A percentile compares a stretch with the other conserved stretches of the same genome.
phyloP scores from a whole-genome alignment of 1,284 basidiomycete genomes.

The Rhodotorula sp. region DNA sequence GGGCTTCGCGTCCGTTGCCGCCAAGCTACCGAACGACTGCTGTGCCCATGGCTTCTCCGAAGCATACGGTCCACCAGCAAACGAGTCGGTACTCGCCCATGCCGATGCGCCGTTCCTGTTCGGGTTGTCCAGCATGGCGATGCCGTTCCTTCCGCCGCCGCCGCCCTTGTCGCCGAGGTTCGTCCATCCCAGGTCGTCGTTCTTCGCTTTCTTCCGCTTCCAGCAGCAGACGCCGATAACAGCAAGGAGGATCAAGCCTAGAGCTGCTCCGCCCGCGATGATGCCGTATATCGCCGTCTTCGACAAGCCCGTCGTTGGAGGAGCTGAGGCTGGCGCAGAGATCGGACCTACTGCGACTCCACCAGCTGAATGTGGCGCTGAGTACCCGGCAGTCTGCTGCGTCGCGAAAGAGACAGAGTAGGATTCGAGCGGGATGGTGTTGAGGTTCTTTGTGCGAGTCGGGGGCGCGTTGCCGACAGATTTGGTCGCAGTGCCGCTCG shows the following conservation, averaged over 20 bases:
- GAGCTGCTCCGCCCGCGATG: constrained; percentile 21
- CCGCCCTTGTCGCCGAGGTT: constrained; percentile 12
- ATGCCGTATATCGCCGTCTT: constrained; percentile 25
- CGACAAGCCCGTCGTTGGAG: constrained; percentile 1
- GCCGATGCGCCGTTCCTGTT: neutral
- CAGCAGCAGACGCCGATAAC: constrained; percentile 33
- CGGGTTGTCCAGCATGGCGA: neutral
- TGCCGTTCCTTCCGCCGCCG: neutral
- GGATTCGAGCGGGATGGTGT: neutral
- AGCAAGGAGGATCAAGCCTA: constrained; percentile 10
- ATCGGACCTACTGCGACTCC: neutral
- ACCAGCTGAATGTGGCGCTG: neutral
- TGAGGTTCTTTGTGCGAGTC: neutral
- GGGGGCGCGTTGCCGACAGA: constrained; percentile 14
- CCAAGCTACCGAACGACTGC: constrained; percentile 5
- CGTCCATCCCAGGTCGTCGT: constrained; percentile 21
- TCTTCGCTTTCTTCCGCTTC: constrained; percentile 32
- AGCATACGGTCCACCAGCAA: neutral
- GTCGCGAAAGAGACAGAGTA: constrained; percentile 20
- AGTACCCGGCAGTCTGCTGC: neutral
- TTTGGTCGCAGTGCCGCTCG: constrained; percentile 9
- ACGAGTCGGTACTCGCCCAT: constrained; percentile 10
- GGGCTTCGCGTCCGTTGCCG: neutral
- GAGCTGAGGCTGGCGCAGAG: no score
- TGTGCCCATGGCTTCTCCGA: constrained; percentile 10